phyloP scores from a whole-genome alignment of 2,329 filamentous ascomycete species.

The Truncatella angustata region DNA sequence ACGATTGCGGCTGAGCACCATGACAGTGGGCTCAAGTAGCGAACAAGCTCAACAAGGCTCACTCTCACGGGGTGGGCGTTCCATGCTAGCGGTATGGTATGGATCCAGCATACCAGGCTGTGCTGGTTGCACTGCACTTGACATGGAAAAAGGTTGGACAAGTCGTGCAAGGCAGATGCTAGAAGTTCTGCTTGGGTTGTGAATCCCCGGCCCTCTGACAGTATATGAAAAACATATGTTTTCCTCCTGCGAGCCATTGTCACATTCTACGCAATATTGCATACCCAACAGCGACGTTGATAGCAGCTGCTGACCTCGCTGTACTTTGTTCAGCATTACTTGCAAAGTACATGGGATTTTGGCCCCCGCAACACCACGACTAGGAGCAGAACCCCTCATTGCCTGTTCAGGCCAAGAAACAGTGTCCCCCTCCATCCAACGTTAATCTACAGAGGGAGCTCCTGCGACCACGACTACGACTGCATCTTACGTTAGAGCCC shows the following conservation, averaged over 20 bases:
- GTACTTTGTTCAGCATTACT: too few species aligned
- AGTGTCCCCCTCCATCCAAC: neutral
- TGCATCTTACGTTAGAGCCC: too few species aligned
- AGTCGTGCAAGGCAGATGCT: neutral
- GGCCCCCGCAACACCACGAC: constrained; percentile 8
- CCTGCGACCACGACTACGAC: too few species aligned
- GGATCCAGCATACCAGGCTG: constrained; percentile 3
- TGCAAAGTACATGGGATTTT: too few species aligned
- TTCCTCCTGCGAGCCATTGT: too few species aligned
- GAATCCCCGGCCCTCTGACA: neutral
- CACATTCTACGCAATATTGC: too few species aligned
- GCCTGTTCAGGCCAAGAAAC: constrained; percentile 9
- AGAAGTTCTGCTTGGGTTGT: neutral
- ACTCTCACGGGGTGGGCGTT: neutral
- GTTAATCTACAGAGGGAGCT: neutral
- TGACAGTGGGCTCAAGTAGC: neutral
- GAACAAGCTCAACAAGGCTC: constrained; percentile 2
- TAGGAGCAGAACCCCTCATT: constrained; percentile 6
- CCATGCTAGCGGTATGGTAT: neutral
- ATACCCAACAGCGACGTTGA: too few species aligned
- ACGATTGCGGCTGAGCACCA: constrained; percentile 7
- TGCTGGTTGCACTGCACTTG: neutral
- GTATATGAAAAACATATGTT: too few species aligned
- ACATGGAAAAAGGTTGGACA: neutral
- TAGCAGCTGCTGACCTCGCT: too few species aligned